phyloP scores from a whole-genome alignment of 495 filamentous ascomycete genomes.

The Neurospora sp. region DNA sequence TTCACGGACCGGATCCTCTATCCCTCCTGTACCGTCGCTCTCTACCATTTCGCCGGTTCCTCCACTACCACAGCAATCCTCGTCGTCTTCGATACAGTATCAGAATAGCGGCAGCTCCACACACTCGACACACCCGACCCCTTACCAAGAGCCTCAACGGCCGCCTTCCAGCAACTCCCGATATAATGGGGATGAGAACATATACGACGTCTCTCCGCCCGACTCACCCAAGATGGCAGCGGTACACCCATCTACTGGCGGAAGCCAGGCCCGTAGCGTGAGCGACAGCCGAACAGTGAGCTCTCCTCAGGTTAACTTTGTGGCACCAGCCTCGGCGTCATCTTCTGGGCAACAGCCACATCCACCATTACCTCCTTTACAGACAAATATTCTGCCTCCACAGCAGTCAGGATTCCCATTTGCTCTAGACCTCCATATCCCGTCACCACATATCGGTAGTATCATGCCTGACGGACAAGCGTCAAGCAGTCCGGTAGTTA shows the following conservation, averaged over 20 bases:
- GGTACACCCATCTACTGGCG: constrained; percentile 2
- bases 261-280: constrained; percentile 1
- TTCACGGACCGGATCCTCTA: constrained; percentile 8
- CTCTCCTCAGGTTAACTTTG: constrained; percentile 2
- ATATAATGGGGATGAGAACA: constrained; percentile 28
- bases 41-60: constrained; percentile 15
- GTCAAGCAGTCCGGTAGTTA: constrained; percentile 9
- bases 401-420: constrained; percentile 6
- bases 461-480: not conserved
- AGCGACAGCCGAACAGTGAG: constrained; percentile 12
- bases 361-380: constrained; percentile 1
- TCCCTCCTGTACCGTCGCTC: constrained; percentile 9
- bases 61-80: constrained; percentile 2
- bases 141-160: constrained; percentile 5
- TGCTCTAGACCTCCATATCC: constrained; percentile 15
- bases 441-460: constrained; percentile 14
- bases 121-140: not conserved
- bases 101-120: not conserved
- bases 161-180: constrained; percentile 16
- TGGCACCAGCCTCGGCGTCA: not conserved
- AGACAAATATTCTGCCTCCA: constrained; percentile 3
- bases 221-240: constrained; percentile 27
- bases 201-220: constrained; percentile 48
- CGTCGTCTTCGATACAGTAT: not conserved
- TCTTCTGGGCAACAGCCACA: not conserved